These are phyloP conservation scores for Aechmea fasciata DNA, from an alignment of 176 grass and related monocot species.

Conservation along the genomic window DNA sequence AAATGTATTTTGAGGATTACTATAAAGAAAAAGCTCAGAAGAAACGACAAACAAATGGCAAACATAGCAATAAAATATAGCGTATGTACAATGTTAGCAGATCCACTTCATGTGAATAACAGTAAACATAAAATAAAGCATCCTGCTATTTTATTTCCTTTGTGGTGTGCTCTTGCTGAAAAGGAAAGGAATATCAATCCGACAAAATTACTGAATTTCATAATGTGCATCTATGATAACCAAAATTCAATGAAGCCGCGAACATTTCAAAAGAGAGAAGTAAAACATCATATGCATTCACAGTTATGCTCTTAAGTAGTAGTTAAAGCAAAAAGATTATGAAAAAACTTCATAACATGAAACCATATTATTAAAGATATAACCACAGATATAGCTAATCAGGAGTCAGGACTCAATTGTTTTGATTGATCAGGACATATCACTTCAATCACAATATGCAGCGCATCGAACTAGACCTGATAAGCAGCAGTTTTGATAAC, in stretches of 20 bases:
- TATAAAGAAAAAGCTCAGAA: no score
- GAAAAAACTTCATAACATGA: no score
- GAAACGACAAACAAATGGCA: no score
- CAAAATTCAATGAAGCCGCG: not conserved
- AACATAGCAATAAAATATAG: no score
- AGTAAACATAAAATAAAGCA: not conserved
- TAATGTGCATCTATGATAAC: not conserved
- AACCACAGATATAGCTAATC: no score
- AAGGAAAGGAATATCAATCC: not conserved
- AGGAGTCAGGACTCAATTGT: no score
- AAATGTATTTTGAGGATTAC: no score
- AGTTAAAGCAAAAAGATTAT: no score
- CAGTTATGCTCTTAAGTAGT: not conserved
- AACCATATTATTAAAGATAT: no score
- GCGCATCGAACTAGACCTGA: slow-evolving; percentile 35
- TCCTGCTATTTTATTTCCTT: not conserved
- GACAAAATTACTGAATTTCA: not conserved
- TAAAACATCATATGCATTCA: not conserved
- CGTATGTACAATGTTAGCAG: no score
- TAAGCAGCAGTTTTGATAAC: slow-evolving; percentile 75
- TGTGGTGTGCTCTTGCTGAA: not conserved
- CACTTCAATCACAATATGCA: not conserved
- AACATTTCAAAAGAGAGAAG: not conserved
- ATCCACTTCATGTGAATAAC: not conserved
- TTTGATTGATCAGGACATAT: no score